Percentiles rank a stretch among this genome's conserved stretches.
phyloP scores from a whole-genome alignment of 768 basidiomycete species.

The Trametopsis cervina region DNA sequence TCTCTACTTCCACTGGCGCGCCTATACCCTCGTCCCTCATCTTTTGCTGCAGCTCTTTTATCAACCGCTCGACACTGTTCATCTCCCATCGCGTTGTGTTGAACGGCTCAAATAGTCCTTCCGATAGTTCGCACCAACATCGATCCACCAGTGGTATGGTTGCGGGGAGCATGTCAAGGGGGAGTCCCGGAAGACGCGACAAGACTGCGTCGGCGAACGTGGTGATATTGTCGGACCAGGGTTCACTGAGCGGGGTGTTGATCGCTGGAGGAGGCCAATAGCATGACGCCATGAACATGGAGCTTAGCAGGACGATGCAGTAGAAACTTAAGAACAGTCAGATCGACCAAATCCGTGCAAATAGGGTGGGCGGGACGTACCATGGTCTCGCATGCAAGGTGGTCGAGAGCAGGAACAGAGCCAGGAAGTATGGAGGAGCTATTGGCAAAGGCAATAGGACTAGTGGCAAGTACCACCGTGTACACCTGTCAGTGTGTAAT shows the following conservation, averaged over 20 bases:
- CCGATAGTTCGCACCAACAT: conserved; percentile 80
- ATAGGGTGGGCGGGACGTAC: conserved; percentile 34
- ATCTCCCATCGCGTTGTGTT: conserved; percentile 72
- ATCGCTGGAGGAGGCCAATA: conserved; percentile 82
- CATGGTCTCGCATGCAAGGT: conserved; percentile 81
- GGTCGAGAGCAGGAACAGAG: conserved; percentile 70
- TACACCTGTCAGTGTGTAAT: conserved; percentile 48
- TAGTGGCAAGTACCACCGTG: conserved; percentile 79
- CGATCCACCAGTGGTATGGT: conserved; percentile 66
- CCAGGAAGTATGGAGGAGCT: conserved; percentile 72
- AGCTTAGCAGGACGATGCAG: conserved; percentile 74
- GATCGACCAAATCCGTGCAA: conserved; percentile 2
- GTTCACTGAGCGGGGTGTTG: conserved; percentile 51
- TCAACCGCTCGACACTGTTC: conserved; percentile 46
- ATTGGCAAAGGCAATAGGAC: conserved; percentile 72
- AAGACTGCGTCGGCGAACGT: conserved; percentile 66
- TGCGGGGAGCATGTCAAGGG: conserved; percentile 36
- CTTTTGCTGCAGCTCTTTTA: conserved; percentile 29
- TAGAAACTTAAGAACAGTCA: conserved; percentile 52
- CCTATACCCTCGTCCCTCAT: conserved; percentile 9
- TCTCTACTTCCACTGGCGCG: neutral
- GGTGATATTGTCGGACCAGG: conserved; percentile 66
- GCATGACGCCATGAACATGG: conserved; percentile 83
- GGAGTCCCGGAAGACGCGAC: conserved; percentile 30
- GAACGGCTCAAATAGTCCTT: conserved; percentile 68